Base-by-base conservation (phyloP, 805 yeast genomes). In the Kockiozyma suomiensis region DNA sequence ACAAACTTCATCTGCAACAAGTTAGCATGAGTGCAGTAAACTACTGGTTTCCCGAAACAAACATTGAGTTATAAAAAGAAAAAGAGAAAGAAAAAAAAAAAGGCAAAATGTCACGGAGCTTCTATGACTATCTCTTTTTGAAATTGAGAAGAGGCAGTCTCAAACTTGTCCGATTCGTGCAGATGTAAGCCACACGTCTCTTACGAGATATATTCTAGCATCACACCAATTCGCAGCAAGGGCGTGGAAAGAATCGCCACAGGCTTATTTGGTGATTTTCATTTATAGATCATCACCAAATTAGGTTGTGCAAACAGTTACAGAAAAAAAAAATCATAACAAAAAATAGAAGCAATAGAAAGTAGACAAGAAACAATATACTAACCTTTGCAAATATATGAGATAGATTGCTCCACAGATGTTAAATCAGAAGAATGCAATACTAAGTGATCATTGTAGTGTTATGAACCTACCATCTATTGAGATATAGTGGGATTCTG, bases 1-100 rank as follows among this genome's bases (percentile, higher is more conserved):
- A 91, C 88, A 70, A 92, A 89, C 73, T 90, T 91, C 99, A 94
- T 93, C 43, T 42, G 8, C 26, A 23, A 15, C 19, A 4, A 13
- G 54, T 48, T 50, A 50, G 50, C 38, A 43, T n/a, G n/a, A n/a
- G n/a, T n/a, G n/a, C n/a, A n/a, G n/a, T n/a, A n/a, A n/a, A n/a
- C n/a, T n/a, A n/a, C n/a, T n/a, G n/a, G n/a, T n/a, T n/a, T n/a
- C n/a, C n/a, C n/a, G n/a, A n/a, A n/a, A n/a, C 41, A 19, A 5
- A 15, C 13, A 13, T 12, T 42, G 13, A 12, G 6, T 10, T 21
- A n/a, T 21, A 49, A 33, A 13, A 17, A 1, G 21, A 25, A 6
- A 8, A 13, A n/a, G 17, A 35, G 25, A 56, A 41, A 50, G 10
- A 45, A 17, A 42, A 25, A 37, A 23, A 50, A 46, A 33, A 5